A percentile compares a stretch with the other conserved stretches of the same genome.
phyloP scores from a whole-genome alignment of 2,329 filamentous ascomycete species.

The Fonsecaea multimorphosa region DNA sequence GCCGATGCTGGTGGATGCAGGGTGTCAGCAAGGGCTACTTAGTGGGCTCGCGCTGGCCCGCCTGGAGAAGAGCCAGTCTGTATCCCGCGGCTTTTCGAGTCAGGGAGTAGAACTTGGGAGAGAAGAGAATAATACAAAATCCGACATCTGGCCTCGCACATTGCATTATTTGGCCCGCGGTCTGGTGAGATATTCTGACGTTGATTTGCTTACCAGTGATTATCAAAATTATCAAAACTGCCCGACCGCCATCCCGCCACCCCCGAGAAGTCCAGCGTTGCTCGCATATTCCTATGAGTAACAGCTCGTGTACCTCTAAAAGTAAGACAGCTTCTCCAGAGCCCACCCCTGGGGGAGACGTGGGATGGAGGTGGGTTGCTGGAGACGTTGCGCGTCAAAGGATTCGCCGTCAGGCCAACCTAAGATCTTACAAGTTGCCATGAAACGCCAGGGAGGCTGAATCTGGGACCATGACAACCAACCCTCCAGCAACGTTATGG shows the following conservation, averaged over 20 bases:
- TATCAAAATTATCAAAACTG: not conserved
- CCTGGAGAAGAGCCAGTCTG: too few relatives aligned
- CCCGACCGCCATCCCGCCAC: not conserved
- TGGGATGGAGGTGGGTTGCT: not conserved
- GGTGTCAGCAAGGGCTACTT: not conserved
- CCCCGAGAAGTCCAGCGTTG: not conserved
- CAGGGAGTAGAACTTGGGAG: too few relatives aligned
- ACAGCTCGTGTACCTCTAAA: too few relatives aligned
- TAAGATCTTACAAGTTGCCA: not conserved
- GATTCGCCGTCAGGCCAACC: not conserved
- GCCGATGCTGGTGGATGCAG: not conserved
- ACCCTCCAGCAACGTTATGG: not conserved
- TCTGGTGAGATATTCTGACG: not conserved
- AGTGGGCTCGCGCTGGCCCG: too few relatives aligned
- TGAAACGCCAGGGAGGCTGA: not conserved
- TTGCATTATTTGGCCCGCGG: too few relatives aligned
- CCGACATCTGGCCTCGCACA: too few relatives aligned
- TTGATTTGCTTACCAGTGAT: not conserved
- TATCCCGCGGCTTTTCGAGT: too few relatives aligned
- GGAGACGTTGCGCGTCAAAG: not conserved
- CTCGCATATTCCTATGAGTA: too few relatives aligned
- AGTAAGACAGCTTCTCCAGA: not conserved
- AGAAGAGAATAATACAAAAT: too few relatives aligned
- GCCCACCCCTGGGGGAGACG: not conserved
- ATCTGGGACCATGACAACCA: not conserved